phyloP scores from a whole-genome alignment of 305 asterid genomes.

The Coffea humblotiana region DNA sequence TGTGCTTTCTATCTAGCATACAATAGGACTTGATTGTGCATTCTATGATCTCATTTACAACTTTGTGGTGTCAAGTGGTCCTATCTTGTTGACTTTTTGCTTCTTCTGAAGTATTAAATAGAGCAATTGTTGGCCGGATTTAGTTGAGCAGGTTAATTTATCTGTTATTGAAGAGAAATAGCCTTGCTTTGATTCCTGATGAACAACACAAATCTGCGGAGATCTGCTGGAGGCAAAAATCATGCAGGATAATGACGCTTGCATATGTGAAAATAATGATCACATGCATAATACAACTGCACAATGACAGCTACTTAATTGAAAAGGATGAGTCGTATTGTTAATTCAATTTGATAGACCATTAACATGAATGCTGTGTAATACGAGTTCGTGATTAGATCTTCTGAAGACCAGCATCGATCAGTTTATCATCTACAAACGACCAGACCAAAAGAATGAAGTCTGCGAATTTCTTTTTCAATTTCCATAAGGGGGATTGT shows the following conservation, averaged over 20 bases:
- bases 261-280: background rate
- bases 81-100: conserved; percentile 6
- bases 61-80: conserved; percentile 4
- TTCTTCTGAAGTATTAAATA: background rate
- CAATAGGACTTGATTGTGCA: background rate
- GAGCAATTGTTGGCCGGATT: background rate
- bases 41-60: background rate
- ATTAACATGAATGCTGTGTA: too few species aligned
- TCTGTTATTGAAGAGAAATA: background rate
- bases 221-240: background rate
- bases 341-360: background rate
- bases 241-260: background rate
- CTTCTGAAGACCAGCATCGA: too few species aligned
- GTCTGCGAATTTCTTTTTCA: too few species aligned
- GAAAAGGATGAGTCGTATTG: background rate
- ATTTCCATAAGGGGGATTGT: too few species aligned
- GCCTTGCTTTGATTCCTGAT: background rate
- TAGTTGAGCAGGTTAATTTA: background rate
- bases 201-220: background rate
- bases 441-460: too few species aligned
- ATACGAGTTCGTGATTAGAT: too few species aligned
- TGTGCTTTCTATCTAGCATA: background rate
- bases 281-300: background rate
- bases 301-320: background rate
- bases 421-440: too few species aligned